Conservation (phyloP, 306 rosid species). For the Ormosia emarginata region DNA sequence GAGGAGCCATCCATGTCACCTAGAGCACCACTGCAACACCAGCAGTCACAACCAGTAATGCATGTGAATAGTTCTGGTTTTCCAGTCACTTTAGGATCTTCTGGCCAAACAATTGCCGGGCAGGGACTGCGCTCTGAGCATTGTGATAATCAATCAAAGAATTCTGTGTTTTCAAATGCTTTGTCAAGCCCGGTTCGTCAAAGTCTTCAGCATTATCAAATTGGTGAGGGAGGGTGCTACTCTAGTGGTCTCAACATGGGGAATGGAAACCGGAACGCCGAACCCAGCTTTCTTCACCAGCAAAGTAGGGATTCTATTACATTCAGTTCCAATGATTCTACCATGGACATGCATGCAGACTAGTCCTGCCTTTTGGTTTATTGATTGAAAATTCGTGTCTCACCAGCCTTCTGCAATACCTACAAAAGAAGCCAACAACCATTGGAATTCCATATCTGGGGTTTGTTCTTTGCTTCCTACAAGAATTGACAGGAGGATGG, state of each 20-base stretch:
- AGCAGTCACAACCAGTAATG: slow-evolving; percentile 47
- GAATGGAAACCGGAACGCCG: slow-evolving; percentile 52
- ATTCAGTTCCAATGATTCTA: slow-evolving; percentile 57
- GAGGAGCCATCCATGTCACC: slow-evolving; percentile 84
- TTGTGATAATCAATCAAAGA: slow-evolving; percentile 57
- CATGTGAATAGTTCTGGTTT: slow-evolving; percentile 40
- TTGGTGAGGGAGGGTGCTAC: slow-evolving; percentile 43
- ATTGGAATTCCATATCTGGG: slow-evolving; percentile 10
- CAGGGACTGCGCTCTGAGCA: slow-evolving; percentile 58
- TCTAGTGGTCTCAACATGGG: slow-evolving; percentile 39
- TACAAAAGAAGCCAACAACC: slow-evolving; percentile 18
- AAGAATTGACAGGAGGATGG: slow-evolving; percentile 21
- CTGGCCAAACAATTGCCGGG: slow-evolving; percentile 37
- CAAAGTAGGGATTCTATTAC: slow-evolving; percentile 53
- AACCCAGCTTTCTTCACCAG: slow-evolving; percentile 40
- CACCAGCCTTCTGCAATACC: slow-evolving; percentile 22
- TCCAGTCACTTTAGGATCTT: slow-evolving; percentile 43
- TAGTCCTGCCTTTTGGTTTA: slow-evolving; percentile 46
- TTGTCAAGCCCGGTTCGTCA: slow-evolving; percentile 74
- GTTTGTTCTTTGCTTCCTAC: slow-evolving; percentile 11
- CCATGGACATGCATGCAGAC: slow-evolving; percentile 87
- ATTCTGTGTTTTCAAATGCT: slow-evolving; percentile 75
- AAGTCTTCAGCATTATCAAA: slow-evolving; percentile 73
- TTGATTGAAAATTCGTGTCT: slow-evolving; percentile 24
- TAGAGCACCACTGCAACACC: slow-evolving; percentile 51